A percentile compares a stretch with the other conserved stretches of the same genome.
phyloP scores from a whole-genome alignment of 352 stramenopile species.

The Pythium insidiosum region DNA sequence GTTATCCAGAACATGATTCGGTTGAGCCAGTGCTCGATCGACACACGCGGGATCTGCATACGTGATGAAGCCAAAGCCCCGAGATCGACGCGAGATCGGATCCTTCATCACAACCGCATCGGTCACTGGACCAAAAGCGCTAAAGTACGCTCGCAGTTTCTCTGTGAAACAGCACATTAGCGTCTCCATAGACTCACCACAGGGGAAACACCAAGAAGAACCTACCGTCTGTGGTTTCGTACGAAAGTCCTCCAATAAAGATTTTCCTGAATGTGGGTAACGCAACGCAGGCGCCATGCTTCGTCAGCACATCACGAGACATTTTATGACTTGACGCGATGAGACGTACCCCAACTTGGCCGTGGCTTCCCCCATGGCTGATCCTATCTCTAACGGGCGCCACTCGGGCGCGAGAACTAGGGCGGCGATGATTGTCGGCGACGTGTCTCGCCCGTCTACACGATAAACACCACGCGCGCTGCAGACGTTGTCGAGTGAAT shows the following conservation, averaged over 20 bases:
- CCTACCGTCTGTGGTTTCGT: slow-evolving; percentile 85
- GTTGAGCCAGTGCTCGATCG: slow-evolving; percentile 82
- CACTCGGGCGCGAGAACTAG: neutral
- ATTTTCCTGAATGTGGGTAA: too few species aligned
- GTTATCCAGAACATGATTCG: slow-evolving; percentile 88
- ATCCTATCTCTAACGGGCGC: neutral
- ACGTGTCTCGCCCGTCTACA: neutral
- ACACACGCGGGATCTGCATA: slow-evolving; percentile 85
- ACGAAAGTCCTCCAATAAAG: slow-evolving; percentile 87
- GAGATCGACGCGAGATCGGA: slow-evolving; percentile 84
- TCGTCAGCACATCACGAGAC: too few species aligned
- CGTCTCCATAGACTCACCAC: slow-evolving; percentile 8
- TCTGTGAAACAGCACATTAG: slow-evolving; percentile 26
- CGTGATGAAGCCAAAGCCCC: slow-evolving; percentile 92
- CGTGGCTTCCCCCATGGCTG: slow-evolving; percentile 23
- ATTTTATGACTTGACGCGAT: too few species aligned
- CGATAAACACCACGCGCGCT: neutral
- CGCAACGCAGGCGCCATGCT: too few species aligned
- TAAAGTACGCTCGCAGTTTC: slow-evolving; percentile 87
- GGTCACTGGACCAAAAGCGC: slow-evolving; percentile 81
- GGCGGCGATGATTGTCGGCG: neutral
- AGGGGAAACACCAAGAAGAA: neutral
- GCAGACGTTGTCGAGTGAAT: neutral
- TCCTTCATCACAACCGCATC: slow-evolving; percentile 93
- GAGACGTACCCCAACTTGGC: slow-evolving; percentile 27